Evolutionary conservation across 1,139 yeast genomes (phyloP).

Genomic region (Blastobotrys capitulatus): DNA sequence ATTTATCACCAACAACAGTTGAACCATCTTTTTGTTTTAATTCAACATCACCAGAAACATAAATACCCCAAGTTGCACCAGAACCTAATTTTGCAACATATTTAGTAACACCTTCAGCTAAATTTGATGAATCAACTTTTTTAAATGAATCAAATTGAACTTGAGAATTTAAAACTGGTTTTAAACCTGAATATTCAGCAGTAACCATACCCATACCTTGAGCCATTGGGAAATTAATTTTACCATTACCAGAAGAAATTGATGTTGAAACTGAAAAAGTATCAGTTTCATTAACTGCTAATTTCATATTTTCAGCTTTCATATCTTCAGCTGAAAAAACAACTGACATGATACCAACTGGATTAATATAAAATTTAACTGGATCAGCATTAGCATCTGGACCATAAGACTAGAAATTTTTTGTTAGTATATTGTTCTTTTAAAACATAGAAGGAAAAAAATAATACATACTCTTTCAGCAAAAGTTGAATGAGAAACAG

Average conservation of each 20-base stretch:
- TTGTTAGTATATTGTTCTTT: slow-evolving; percentile 8
- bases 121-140: slow-evolving; percentile 31
- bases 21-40: slow-evolving; percentile 37
- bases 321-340: slow-evolving; percentile 54
- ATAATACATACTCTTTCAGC: slow-evolving; percentile 35
- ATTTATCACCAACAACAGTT: slow-evolving; percentile 38
- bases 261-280: slow-evolving; percentile 53
- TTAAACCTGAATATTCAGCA: slow-evolving; percentile 56
- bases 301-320: slow-evolving; percentile 38
- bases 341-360: slow-evolving; percentile 47
- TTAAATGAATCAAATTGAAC: slow-evolving; percentile 47
- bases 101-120: slow-evolving; percentile 43
- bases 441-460: slow-evolving; percentile 13
- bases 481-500: slow-evolving; percentile 50
- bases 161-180: slow-evolving; percentile 49
- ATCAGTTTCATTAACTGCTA: slow-evolving; percentile 42
- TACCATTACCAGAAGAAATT: slow-evolving; percentile 37
- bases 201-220: slow-evolving; percentile 82
- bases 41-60: slow-evolving; percentile 46
- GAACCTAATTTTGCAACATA: slow-evolving; percentile 50
- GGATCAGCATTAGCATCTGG: slow-evolving; percentile 32
- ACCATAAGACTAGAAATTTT: slow-evolving; percentile 26
- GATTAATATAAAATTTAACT: slow-evolving; percentile 49
- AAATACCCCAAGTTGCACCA: slow-evolving; percentile 51
- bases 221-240: slow-evolving; percentile 40